Evolutionary conservation across 768 basidiomycete species (phyloP).

Genomic region (Phlebiopsis gigantea): DNA sequence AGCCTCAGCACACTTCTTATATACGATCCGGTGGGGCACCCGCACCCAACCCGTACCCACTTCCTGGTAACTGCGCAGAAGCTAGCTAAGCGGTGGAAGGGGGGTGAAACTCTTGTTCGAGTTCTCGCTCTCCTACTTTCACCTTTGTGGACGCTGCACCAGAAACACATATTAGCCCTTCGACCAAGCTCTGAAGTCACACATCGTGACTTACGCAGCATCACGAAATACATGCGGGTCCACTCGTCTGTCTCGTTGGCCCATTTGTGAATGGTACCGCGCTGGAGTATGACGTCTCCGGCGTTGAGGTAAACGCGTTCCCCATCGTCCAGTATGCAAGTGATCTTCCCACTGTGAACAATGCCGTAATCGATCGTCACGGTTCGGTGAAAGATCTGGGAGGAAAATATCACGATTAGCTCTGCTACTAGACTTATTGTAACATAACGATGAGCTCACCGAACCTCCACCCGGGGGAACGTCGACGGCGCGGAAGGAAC

Average conservation of each 20-base stretch:
- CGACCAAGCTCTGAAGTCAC: background rate
- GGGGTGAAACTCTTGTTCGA: background rate
- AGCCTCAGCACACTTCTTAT: too few relatives aligned
- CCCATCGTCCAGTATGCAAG: slow-evolving; percentile 20
- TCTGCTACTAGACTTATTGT: background rate
- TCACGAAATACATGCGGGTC: slow-evolving; percentile 21
- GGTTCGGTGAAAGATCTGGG: slow-evolving; percentile 20
- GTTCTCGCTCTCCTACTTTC: background rate
- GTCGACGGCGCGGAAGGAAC: slow-evolving; percentile 16
- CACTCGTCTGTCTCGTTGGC: slow-evolving; percentile 23
- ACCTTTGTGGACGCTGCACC: background rate
- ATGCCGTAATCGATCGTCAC: slow-evolving; percentile 22
- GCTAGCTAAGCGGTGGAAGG: background rate
- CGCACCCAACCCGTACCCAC: too few relatives aligned
- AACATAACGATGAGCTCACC: background rate
- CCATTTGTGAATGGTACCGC: slow-evolving; percentile 23
- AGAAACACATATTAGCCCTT: background rate
- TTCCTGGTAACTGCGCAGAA: too few relatives aligned
- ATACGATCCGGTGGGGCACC: too few relatives aligned
- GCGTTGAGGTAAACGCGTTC: slow-evolving; percentile 17
- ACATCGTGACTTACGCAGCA: slow-evolving; percentile 14
- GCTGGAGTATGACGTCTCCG: slow-evolving; percentile 22
- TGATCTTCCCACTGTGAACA: slow-evolving; percentile 17
- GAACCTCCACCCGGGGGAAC: slow-evolving; percentile 13
- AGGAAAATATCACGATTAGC: too few relatives aligned